A percentile compares a stretch with the other conserved stretches of the same genome.
Conservation (phyloP, 176 grass and related monocot species). For the Avena atlantica region DNA sequence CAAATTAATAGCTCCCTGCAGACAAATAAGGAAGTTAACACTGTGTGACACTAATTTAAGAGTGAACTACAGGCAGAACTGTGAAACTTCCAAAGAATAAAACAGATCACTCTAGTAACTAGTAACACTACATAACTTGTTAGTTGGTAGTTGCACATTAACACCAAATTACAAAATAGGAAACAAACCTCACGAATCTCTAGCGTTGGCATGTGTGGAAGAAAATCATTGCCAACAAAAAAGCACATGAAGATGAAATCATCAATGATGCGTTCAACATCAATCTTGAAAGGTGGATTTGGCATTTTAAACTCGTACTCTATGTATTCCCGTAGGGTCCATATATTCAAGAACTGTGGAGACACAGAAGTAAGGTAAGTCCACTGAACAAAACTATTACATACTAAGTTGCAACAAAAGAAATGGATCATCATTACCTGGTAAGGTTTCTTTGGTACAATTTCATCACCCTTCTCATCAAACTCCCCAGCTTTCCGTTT, state of each 20-base stretch:
- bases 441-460: conserved; percentile 86
- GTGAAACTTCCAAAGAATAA: conserved; percentile 19
- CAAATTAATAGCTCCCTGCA: conserved; percentile 97
- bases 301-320: conserved; percentile 95
- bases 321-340: conserved; percentile 95
- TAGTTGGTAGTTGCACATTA: conserved; percentile 27
- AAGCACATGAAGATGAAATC: conserved; percentile 99
- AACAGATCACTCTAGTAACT: conserved; percentile 18
- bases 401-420: conserved; percentile 15
- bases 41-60: conserved; percentile 20
- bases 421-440: conserved; percentile 60
- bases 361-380: conserved; percentile 6
- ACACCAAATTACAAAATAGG: conserved; percentile 37
- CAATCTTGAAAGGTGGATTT: conserved; percentile 83
- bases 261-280: conserved; percentile 95
- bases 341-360: conserved; percentile 94
- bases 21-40: conserved; percentile 38
- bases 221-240: conserved; percentile 99
- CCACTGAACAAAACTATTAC: conserved; percentile 3
- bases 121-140: conserved; percentile 7
- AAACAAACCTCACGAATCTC: conserved; percentile 96
- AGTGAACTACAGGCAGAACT: conserved; percentile 8
- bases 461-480: conserved; percentile 84
- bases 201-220: conserved; percentile 97
- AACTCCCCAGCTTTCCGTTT: conserved; percentile 97